Percentiles rank a stretch among this genome's conserved stretches.
Evolutionary conservation across 257 asterid genomes (phyloP).

Genomic region (Eucommia ulmoides): DNA sequence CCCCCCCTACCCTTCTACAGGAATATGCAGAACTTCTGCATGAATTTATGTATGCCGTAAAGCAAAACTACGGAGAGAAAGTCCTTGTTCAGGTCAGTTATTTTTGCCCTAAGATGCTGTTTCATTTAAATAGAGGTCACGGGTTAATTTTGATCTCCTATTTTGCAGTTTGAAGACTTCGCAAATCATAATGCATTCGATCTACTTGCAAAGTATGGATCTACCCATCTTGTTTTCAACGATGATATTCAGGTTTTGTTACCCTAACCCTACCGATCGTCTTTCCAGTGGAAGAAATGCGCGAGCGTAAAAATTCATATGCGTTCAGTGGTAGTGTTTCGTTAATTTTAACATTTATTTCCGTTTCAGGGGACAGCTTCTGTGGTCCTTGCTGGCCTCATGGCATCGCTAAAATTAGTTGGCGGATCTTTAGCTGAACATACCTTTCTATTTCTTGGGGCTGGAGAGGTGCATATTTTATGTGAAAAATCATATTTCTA

Average conservation of each 20-base stretch:
- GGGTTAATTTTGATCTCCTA: conserved; percentile 2
- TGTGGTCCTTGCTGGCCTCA: conserved; percentile 69
- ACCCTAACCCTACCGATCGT: not conserved
- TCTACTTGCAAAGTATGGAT: conserved; percentile 58
- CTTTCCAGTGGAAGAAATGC: not conserved
- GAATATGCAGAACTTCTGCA: conserved; percentile 69
- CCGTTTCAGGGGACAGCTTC: conserved; percentile 76
- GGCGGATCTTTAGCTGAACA: conserved; percentile 72
- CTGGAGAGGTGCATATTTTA: conserved; percentile 56
- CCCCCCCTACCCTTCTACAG: conserved; percentile 16
- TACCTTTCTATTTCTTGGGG: conserved; percentile 67
- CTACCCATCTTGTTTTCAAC: conserved; percentile 72
- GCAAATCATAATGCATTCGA: conserved; percentile 86
- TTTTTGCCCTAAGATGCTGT: conserved; percentile 4
- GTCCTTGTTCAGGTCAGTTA: conserved; percentile 61
- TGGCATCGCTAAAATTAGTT: conserved; percentile 47
- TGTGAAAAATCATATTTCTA: not conserved
- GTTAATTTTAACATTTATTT: too few species aligned
- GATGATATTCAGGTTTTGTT: conserved; percentile 58
- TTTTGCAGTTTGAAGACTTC: conserved; percentile 69
- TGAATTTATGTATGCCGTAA: conserved; percentile 75
- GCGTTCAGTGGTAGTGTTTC: too few species aligned
- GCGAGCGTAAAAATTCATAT: not conserved
- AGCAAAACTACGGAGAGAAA: conserved; percentile 78
- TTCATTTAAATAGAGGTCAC: conserved; percentile 1